Evolutionary conservation across 2,329 filamentous ascomycete genomes (phyloP), one percentile per base, ranked within the genome.

Genomic region (Aspergillus quadricinctus): DNA sequence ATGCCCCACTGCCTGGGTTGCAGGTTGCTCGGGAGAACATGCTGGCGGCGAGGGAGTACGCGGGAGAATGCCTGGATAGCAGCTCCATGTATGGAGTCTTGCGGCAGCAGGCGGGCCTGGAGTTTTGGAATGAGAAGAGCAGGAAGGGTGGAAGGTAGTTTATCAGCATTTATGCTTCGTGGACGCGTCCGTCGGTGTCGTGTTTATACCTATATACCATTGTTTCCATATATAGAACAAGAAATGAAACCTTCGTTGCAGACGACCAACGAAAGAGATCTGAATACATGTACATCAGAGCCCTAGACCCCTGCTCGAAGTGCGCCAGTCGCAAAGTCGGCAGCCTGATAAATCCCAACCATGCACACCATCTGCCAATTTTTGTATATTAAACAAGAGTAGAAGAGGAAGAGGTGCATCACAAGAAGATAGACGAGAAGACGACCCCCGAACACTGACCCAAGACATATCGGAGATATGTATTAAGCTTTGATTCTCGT

Each of bases 81-180:
- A 73, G 70, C 51, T 66, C 71, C 17, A 74, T 74, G 71, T 74
- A 74, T 55, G 72, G 72, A 5, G 57, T 64, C 11, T 52, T 74
- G 57, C 67, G 72, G 7, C 72, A 73, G 55, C 69, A 69, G 59
- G 69, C 72, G 6, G 71, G 69, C 2, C 57, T 74, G 58, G 63
- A 64, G 45, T 74, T 74, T 57, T 73, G 72, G 72, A 74, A 73
- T 55, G 70, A 73, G 56, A 74, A 72, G 63, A 73, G 70, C 56
- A 61, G 70, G 11, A 65, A 67, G 55, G 62, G 53, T 23, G 53
- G 48, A 5, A 49, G 14, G 21, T 45, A 29, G 23, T 14, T 27
- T 41, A 37, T 54, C 9, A 29, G 9, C 25, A 19, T 35, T 49
- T n/a, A 21, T 29, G 10, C n/a, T n/a, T 11, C 27, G n/a, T 29